Percentiles rank a stretch among this genome's conserved stretches.
Conservation (phyloP, 2,329 filamentous ascomycete species). For the Harringtonia aguacate region DNA sequence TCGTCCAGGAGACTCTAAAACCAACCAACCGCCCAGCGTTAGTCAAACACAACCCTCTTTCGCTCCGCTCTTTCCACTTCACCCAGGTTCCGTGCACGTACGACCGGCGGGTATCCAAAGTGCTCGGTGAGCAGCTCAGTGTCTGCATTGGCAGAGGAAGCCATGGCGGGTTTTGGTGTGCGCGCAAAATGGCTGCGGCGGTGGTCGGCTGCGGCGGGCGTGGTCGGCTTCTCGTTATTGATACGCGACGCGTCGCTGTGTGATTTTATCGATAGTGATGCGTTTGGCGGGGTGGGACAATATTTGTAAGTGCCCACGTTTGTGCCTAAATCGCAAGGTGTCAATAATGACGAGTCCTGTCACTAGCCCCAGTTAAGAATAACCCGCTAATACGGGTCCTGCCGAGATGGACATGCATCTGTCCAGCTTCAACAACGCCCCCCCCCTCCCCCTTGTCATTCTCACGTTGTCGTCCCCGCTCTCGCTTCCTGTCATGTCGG, state of each 20-base stretch:
- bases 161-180: conserved; percentile 12
- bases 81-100: conserved; percentile 32
- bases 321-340: conserved; percentile 5
- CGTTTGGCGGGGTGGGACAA: neutral
- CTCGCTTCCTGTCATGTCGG: conserved; percentile 24
- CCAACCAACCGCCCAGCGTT: neutral
- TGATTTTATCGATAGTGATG: neutral
- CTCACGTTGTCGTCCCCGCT: too few relatives aligned
- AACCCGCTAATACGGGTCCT: neutral
- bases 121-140: conserved; percentile 82
- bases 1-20: conserved; percentile 84
- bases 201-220: too few relatives aligned
- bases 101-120: conserved; percentile 85
- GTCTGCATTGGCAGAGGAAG: conserved; percentile 27
- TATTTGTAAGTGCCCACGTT: too few relatives aligned
- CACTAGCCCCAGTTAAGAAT: neutral
- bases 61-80: neutral
- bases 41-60: too few relatives aligned
- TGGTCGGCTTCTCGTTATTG: too few relatives aligned
- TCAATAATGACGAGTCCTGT: neutral
- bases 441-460: too few relatives aligned
- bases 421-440: neutral
- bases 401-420: too few relatives aligned
- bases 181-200: too few relatives aligned
- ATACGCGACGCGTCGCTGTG: conserved; percentile 7